Percentiles rank a stretch among this genome's conserved stretches.
These are phyloP conservation scores for Trametes hirsuta DNA, from an alignment of 1,284 basidiomycete species.

Conservation along the genomic window DNA sequence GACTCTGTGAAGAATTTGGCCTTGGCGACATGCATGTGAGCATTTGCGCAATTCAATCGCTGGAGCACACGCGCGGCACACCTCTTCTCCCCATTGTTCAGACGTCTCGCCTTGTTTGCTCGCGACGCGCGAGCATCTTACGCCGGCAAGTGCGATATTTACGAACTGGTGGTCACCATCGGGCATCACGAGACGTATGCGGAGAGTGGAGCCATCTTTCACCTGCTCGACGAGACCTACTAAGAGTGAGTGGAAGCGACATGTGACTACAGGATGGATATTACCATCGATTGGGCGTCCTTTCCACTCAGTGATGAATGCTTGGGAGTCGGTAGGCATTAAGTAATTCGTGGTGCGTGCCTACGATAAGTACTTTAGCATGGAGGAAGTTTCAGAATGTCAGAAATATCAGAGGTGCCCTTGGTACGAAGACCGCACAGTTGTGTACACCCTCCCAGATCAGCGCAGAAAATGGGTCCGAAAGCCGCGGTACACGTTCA, in stretches of 20 bases:
- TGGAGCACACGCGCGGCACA: conserved; percentile 37
- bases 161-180: conserved; percentile 87
- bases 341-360: conserved; percentile 77
- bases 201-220: conserved; percentile 89
- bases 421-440: no score
- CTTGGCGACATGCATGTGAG: conserved; percentile 43
- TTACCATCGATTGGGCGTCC: conserved; percentile 86
- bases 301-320: conserved; percentile 91
- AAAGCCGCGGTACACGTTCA: neutral
- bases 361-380: conserved; percentile 40
- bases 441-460: no score
- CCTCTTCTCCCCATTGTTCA: conserved; percentile 87
- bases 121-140: conserved; percentile 77
- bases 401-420: no score
- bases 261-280: neutral
- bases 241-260: conserved; percentile 1
- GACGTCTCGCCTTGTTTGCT: conserved; percentile 76
- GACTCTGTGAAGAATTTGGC: conserved; percentile 95
- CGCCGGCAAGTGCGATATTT: conserved; percentile 85
- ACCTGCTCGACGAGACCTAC: conserved; percentile 93
- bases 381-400: neutral
- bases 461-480: no score
- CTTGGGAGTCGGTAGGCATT: conserved; percentile 90
- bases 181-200: conserved; percentile 87
- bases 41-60: neutral